These are phyloP conservation scores for Tolypocladium nubicola DNA, from an alignment of 2,329 filamentous ascomycete genomes.

Conservation along the genomic window DNA sequence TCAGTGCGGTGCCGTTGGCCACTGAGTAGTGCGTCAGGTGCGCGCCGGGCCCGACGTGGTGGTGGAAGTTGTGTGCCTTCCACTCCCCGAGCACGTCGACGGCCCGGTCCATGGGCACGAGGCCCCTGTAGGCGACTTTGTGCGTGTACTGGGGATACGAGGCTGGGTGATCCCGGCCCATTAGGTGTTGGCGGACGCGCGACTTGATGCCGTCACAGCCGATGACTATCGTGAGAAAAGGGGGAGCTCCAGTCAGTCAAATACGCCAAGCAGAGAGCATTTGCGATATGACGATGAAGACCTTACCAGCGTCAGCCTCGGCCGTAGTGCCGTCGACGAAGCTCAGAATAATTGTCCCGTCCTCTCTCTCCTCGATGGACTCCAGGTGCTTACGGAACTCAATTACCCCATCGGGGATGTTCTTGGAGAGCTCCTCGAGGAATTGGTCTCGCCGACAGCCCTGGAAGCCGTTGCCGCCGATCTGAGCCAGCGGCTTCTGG, in stretches of 20 bases:
- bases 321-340: constrained; percentile 29
- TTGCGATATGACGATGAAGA: too few species aligned
- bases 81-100: constrained; percentile 33
- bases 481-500: constrained; percentile 2
- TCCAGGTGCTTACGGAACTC: constrained; percentile 24
- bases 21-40: not conserved
- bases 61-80: constrained; percentile 14
- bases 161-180: constrained; percentile 28
- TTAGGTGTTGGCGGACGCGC: constrained; percentile 34
- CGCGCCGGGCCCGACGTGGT: not conserved
- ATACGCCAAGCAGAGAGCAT: too few species aligned
- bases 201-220: constrained; percentile 59
- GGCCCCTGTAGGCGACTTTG: constrained; percentile 46
- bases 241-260: too few species aligned
- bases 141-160: constrained; percentile 34
- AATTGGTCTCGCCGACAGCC: constrained; percentile 21
- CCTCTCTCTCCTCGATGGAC: constrained; percentile 14
- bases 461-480: constrained; percentile 20
- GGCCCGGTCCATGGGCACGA: constrained; percentile 38
- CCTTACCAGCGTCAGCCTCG: constrained; percentile 12
- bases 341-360: constrained; percentile 15
- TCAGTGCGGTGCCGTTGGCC: not conserved
- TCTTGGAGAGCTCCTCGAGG: constrained; percentile 25
- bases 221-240: constrained; percentile 23
- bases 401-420: constrained; percentile 21